Percentiles rank a stretch among this genome's conserved stretches.
Evolutionary conservation across 148 eudicot genomes (phyloP).

Genomic region (Rhododendron henanense): DNA sequence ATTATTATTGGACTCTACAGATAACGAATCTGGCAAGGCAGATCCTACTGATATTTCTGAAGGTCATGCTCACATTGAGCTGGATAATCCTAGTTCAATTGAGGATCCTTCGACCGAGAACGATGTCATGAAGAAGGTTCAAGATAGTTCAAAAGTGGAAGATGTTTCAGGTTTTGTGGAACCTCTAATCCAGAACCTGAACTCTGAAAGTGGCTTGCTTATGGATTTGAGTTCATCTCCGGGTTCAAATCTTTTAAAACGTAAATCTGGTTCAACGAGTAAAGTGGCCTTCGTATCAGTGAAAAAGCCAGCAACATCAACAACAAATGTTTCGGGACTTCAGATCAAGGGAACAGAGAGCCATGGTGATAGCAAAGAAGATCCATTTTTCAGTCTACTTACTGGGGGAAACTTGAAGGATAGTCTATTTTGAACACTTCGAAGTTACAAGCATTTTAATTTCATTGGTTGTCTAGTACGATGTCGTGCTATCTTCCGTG

Average conservation of each 20-base stretch:
- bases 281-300: constrained; percentile 71
- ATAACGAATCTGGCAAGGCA: constrained; percentile 27
- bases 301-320: constrained; percentile 31
- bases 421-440: constrained; percentile 33
- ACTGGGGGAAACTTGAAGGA: constrained; percentile 28
- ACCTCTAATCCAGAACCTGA: constrained; percentile 20
- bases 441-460: not conserved
- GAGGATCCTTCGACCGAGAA: constrained; percentile 10
- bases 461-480: not conserved
- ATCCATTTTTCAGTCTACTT: constrained; percentile 45
- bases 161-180: constrained; percentile 16
- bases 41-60: constrained; percentile 20
- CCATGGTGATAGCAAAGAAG: constrained; percentile 26
- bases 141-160: constrained; percentile 9
- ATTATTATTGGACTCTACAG: constrained; percentile 18
- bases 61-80: constrained; percentile 5
- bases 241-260: constrained; percentile 15
- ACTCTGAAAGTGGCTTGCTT: constrained; percentile 10
- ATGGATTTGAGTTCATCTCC: constrained; percentile 17
- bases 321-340: constrained; percentile 14
- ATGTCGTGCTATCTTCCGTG: not conserved
- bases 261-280: constrained; percentile 19
- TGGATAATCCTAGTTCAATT: constrained; percentile 12
- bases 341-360: constrained; percentile 13
- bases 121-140: constrained; percentile 18